Evolutionary conservation across 176 grass and related monocot genomes (phyloP).

Genomic region (Panicum miliaceum): DNA sequence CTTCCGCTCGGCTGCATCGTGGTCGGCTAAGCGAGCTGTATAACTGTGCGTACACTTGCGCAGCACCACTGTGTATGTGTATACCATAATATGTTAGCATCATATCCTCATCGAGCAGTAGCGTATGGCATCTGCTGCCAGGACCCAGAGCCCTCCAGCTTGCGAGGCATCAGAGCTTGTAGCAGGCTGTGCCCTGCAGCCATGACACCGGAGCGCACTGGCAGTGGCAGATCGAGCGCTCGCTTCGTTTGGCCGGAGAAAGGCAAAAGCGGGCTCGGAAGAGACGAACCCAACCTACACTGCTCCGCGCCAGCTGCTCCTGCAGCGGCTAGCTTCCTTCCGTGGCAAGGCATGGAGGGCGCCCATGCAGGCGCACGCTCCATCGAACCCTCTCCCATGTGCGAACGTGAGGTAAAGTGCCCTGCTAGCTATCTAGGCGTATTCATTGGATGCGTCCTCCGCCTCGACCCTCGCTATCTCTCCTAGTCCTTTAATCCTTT

Average conservation of each 20-base stretch:
- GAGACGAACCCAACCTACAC: neutral
- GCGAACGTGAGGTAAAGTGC: constrained; percentile 49
- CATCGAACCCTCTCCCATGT: constrained; percentile 24
- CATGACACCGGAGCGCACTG: neutral
- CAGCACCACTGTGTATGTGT: no score
- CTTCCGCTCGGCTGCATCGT: no score
- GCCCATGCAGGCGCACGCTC: constrained; percentile 9
- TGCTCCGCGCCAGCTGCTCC: neutral
- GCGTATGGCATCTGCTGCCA: no score
- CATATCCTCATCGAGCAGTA: no score
- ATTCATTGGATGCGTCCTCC: neutral
- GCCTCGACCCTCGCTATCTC: neutral
- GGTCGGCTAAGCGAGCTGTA: no score
- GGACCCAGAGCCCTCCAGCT: neutral
- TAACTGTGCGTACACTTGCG: no score
- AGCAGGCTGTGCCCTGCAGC: neutral
- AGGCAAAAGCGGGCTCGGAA: neutral
- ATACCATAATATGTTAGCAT: no score
- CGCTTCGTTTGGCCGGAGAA: constrained; percentile 20
- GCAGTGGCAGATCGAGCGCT: neutral
- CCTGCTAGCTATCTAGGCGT: constrained; percentile 21
- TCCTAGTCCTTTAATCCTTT: neutral
- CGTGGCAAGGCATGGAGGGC: constrained; percentile 36
- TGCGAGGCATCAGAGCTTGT: neutral
- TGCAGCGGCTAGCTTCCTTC: constrained; percentile 32